phyloP scores from a whole-genome alignment of 768 basidiomycete genomes.

The Leccinellum albellum region DNA sequence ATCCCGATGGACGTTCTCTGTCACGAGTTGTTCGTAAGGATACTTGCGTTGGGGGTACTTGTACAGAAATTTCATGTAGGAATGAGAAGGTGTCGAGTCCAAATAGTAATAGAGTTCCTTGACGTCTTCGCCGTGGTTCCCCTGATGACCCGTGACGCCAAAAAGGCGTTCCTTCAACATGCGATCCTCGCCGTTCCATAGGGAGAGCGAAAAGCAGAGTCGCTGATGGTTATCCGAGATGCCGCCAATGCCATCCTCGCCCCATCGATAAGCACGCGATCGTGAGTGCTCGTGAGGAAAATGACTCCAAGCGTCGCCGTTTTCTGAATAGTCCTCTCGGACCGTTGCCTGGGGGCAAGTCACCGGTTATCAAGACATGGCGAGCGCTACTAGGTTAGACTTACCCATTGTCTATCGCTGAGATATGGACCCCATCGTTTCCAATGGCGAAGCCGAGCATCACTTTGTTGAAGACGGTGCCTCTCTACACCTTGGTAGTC shows the following conservation, averaged over 20 bases:
- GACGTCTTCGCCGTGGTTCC: conserved; percentile 99
- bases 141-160: conserved; percentile 94
- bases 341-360: conserved; percentile 75
- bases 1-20: conserved; percentile 76
- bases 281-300: conserved; percentile 93
- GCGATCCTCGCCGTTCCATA: conserved; percentile 94
- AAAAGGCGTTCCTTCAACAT: conserved; percentile 97
- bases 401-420: conserved; percentile 94
- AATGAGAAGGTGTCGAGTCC: conserved; percentile 97
- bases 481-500: conserved; percentile 82
- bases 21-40: conserved; percentile 92
- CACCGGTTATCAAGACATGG: conserved; percentile 10
- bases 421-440: conserved; percentile 99
- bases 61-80: conserved; percentile 99
- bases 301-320: conserved; percentile 95
- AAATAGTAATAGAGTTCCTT: conserved; percentile 99
- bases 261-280: conserved; percentile 96
- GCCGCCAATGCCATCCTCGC: conserved; percentile 96
- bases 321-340: conserved; percentile 94
- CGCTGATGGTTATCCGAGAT: conserved; percentile 97
- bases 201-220: conserved; percentile 81
- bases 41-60: conserved; percentile 93
- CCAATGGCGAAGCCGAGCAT: conserved; percentile 82
- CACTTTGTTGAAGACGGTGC: conserved; percentile 81
- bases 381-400: conserved; percentile 19